Conservation (phyloP, 192 early-diverging fungal species). For the Chytriomyces sp. region DNA sequence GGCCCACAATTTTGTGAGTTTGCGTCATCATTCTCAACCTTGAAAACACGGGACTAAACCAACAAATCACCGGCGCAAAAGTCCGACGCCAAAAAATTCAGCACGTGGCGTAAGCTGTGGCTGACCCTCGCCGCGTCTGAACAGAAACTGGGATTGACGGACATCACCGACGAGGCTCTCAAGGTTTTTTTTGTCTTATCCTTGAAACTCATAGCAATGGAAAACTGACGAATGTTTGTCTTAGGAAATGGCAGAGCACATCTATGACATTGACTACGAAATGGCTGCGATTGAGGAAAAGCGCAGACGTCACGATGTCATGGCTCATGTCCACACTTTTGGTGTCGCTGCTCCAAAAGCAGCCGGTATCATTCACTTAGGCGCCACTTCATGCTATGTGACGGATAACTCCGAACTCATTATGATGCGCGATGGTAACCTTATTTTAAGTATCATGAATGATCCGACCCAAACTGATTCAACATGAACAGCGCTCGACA, state of each 20-base stretch:
- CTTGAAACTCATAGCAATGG: too few species aligned
- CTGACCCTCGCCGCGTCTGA: constrained; percentile 90
- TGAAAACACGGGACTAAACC: neutral
- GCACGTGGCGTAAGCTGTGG: constrained; percentile 97
- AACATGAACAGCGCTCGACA: constrained; percentile 64
- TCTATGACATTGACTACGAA: constrained; percentile 88
- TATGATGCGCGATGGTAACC: constrained; percentile 83
- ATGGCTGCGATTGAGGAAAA: constrained; percentile 91
- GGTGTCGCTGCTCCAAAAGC: constrained; percentile 83
- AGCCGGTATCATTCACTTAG: constrained; percentile 96
- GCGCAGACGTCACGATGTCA: constrained; percentile 94
- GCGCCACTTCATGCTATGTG: constrained; percentile 99
- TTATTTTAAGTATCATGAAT: neutral
- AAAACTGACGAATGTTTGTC: neutral
- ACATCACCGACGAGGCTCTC: constrained; percentile 87
- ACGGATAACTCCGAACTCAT: constrained; percentile 99
- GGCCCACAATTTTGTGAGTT: constrained; percentile 81
- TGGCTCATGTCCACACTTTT: constrained; percentile 97
- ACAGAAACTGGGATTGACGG: constrained; percentile 77
- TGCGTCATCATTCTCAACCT: neutral
- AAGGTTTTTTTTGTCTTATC: constrained; percentile 24
- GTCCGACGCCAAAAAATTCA: constrained; percentile 88
- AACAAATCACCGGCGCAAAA: constrained; percentile 40
- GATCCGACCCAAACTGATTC: neutral
- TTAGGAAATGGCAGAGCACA: constrained; percentile 84